Evolutionary conservation across 1,284 basidiomycete genomes (phyloP), one percentile per base, ranked within the genome.

Genomic region (Tranzscheliella williamsii): DNA sequence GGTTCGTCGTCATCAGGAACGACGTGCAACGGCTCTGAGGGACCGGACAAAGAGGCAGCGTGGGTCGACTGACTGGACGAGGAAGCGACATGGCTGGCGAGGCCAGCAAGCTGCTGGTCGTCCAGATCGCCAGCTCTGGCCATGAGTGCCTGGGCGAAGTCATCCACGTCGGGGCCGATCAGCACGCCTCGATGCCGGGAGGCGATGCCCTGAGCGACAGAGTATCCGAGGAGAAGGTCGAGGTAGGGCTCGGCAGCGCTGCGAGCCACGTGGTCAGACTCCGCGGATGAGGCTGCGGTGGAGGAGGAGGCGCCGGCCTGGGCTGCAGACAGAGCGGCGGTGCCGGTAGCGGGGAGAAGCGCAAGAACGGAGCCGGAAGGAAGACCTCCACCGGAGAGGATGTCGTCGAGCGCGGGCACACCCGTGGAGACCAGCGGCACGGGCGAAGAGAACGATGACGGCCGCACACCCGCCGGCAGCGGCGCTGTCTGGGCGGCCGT

Each of bases 361-460:
- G 88, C 81, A 30, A 90, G 78, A 9, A 84, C 83, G 49, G 87
- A 88, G 12, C 88, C 87, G 36, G 93, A 82, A 15, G 93, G 90
- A n/a, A 96, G 79, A 13, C 94, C 94, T 17, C 67, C 60, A 21
- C 90, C 91, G 49, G 91, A 91, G 24, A 97, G 84, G 49, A 97
- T 84, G 75, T 98, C 95, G 78, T 98, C 94, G n/a, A 98, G 82
- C 4, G 92, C 91, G 12, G 91, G 85, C 5, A 97, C 86, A 2
- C 94, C 95, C 4, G 90, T 90, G 0, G 91, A 93, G 16, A 88
- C 84, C 53, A 90, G 81, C 29, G 83, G 77, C 0, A 86, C 85
- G 9, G 84, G 81, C 12, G 83, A 80, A 1, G 86, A 84, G 26
- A 83, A 83, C 5, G 86, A 83, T 4, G 85, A 89, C 13, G 83